Conservation (phyloP, 228 moss, liverwort and hornwort species). For the Sphagnum fallax region DNA sequence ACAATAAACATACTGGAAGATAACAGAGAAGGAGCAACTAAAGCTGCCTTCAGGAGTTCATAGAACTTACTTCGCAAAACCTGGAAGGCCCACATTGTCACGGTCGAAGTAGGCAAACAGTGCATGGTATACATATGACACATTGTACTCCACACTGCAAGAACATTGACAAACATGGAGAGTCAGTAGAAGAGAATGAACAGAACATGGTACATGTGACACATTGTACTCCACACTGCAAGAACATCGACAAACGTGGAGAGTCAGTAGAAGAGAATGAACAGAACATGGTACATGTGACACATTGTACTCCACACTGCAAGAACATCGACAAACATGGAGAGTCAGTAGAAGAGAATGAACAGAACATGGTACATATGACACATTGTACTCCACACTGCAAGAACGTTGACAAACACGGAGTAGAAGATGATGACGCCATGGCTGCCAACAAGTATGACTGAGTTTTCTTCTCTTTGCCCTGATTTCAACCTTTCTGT, state of each 20-base stretch:
- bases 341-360: background rate
- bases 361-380: conserved; percentile 36
- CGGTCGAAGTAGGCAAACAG: conserved; percentile 81
- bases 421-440: background rate
- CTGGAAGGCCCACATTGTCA: conserved; percentile 76
- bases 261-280: too few relatives aligned
- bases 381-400: conserved; percentile 92
- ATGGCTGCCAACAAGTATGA: background rate
- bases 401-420: background rate
- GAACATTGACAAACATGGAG: too few relatives aligned
- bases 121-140: conserved; percentile 91
- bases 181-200: too few relatives aligned
- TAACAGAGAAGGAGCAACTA: background rate
- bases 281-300: too few relatives aligned
- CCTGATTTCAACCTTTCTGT: background rate
- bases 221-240: conserved; percentile 89
- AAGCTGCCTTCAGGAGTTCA: background rate
- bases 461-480: background rate
- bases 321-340: background rate
- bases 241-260: too few relatives aligned
- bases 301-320: background rate
- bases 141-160: conserved; percentile 87
- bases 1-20: background rate
- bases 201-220: too few relatives aligned
- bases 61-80: conserved; percentile 65